phyloP scores from a whole-genome alignment of 768 basidiomycete species.

The Trametes cinnabarina region DNA sequence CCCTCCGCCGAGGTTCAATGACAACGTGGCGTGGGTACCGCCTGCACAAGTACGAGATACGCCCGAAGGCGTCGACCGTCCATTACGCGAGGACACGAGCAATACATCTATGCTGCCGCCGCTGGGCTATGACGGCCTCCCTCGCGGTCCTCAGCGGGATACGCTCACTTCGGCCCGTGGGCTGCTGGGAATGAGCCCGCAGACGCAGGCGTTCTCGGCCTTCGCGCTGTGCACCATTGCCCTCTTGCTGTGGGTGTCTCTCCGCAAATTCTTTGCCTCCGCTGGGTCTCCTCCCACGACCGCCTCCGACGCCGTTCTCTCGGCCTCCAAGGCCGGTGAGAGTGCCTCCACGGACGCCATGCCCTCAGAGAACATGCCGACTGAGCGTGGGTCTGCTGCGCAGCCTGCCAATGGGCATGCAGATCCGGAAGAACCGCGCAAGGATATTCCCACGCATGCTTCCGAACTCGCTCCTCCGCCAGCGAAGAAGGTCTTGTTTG shows the following conservation, averaged over 20 bases:
- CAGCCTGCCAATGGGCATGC: slow-evolving; percentile 2
- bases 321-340: background rate
- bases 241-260: slow-evolving; percentile 12
- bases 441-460: background rate
- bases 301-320: background rate
- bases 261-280: slow-evolving; percentile 10
- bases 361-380: background rate
- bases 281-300: background rate
- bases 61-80: slow-evolving; percentile 9
- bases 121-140: background rate
- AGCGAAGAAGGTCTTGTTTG: slow-evolving; percentile 12
- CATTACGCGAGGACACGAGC: background rate
- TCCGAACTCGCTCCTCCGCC: background rate
- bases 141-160: background rate
- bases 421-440: background rate
- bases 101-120: slow-evolving; percentile 15
- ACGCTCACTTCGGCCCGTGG: background rate
- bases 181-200: slow-evolving; percentile 7
- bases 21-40: slow-evolving; percentile 10
- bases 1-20: slow-evolving; percentile 24
- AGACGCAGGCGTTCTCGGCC: slow-evolving; percentile 12
- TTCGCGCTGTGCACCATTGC: slow-evolving; percentile 13
- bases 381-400: background rate
- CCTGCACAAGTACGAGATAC: slow-evolving; percentile 9
- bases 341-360: background rate